Conservation (phyloP, 1,284 basidiomycete species). For the Apiotrichum brassicae region DNA sequence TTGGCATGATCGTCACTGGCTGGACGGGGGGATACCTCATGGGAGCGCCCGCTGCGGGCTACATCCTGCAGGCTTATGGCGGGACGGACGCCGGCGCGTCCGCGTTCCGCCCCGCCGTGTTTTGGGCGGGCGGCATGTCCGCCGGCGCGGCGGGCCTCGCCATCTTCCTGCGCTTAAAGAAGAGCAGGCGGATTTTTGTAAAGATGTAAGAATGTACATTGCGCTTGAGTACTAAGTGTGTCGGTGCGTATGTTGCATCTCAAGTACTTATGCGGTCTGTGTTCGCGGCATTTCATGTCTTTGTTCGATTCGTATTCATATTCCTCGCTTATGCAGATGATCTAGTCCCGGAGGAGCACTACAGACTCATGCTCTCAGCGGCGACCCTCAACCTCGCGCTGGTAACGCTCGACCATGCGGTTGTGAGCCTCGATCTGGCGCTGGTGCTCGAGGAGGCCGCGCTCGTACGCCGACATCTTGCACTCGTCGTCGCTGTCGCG, state of each 20-base stretch:
- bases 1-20: slow-evolving; percentile 27
- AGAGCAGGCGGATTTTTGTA: background rate
- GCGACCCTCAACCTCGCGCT: slow-evolving; percentile 5
- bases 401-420: slow-evolving; percentile 5
- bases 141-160: slow-evolving; percentile 2
- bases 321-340: too few relatives aligned
- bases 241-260: too few relatives aligned
- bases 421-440: slow-evolving; percentile 8
- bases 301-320: too few relatives aligned
- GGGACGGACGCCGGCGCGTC: slow-evolving; percentile 15
- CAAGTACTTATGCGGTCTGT: too few relatives aligned
- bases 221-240: too few relatives aligned
- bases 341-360: too few relatives aligned
- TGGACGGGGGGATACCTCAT: slow-evolving; percentile 27
- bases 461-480: slow-evolving; percentile 1
- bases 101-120: slow-evolving; percentile 30
- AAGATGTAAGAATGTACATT: too few relatives aligned
- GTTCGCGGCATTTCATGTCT: too few relatives aligned
- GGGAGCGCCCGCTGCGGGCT: slow-evolving; percentile 29
- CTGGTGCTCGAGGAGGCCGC: slow-evolving; percentile 7
- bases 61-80: slow-evolving; percentile 22
- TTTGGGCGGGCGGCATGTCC: slow-evolving; percentile 26
- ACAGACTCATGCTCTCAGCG: background rate
- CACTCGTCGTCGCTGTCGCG: too few relatives aligned
- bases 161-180: slow-evolving; percentile 1